Base-by-base conservation (phyloP, 2,329 filamentous ascomycete genomes). In the Arachnomyces sp. region DNA sequence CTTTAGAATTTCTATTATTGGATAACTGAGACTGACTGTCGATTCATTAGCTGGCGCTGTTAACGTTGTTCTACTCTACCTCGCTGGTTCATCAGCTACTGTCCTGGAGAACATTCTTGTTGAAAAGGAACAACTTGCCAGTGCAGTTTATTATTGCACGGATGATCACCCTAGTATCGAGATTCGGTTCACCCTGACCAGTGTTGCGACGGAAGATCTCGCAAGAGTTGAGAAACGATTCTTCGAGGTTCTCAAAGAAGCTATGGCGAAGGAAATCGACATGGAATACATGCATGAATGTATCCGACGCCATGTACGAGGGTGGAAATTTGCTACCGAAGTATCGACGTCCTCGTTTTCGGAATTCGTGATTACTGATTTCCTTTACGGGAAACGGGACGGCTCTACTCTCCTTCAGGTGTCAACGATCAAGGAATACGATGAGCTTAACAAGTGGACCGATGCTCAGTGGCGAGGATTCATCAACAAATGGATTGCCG, bases 251-350 rank as follows among this genome's bases (percentile, higher is more conserved):
- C 73, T 98, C 18, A 79, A 81, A 45, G 84, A 94, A 38, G 84
- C 90, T 9, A 81, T 84, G 20, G 75, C 75, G 0, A 86, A 87
- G 47, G 81, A 85, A 2, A 67, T 98, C 2, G 87, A 98, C 50
- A 87, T 96, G 82, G 72, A 74, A 1, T 98, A 98, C 58, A 76
- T 98, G 67, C 76, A 77, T 34, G 89, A 95, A 50, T 95, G 89
- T 59, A 79, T 98, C 36, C 77, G 77, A 51, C 77, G 89, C 41
- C 85, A 92, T 60, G 78, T 79, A 47, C 78, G 89, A 34, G 84
- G 89, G 54, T 76, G 87, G 54, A 89, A 88, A 58, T 90, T 85
- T 50, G 77, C 82, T 32, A 84, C 86, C 0, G 92, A 98, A 61
- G 81, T 78, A 36, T 85, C 82, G 2, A 80, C 86, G 39, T 77